These are phyloP conservation scores for Cymbidium sinense DNA, from an alignment of 106 monocot genomes.

Conservation along the genomic window DNA sequence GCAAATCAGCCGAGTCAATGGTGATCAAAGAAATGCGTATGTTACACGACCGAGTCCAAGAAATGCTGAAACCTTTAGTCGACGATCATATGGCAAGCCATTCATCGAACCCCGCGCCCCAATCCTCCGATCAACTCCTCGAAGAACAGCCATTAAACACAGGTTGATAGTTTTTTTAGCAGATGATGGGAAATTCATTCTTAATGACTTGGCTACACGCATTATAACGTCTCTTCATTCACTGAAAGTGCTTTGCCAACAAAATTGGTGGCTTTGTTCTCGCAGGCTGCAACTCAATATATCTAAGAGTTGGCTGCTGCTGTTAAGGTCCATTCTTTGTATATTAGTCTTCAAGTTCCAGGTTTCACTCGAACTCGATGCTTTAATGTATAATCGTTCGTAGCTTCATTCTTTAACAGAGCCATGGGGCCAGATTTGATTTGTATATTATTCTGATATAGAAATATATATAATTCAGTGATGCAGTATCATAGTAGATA, in stretches of 20 bases:
- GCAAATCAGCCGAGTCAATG: slow-evolving; percentile 73
- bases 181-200: neutral
- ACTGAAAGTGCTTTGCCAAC: neutral
- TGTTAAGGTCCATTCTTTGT: slow-evolving; percentile 31
- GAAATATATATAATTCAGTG: neutral
- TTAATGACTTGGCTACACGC: neutral
- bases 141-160: neutral
- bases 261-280: slow-evolving; percentile 5
- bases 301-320: slow-evolving; percentile 12
- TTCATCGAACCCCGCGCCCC: neutral
- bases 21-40: slow-evolving; percentile 47
- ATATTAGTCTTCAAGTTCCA: slow-evolving; percentile 18
- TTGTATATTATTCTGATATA: slow-evolving; percentile 5
- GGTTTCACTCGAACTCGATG: too few species aligned
- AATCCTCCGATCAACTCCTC: neutral
- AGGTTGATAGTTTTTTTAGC: neutral
- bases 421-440: neutral
- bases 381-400: neutral
- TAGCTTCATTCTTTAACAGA: neutral
- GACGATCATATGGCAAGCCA: slow-evolving; percentile 14
- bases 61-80: slow-evolving; percentile 45
- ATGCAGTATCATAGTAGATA: neutral
- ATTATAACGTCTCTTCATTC: too few species aligned
- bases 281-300: neutral
- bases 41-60: slow-evolving; percentile 38